phyloP scores from a whole-genome alignment of 176 grass and related monocot species.

The Musa itinerans region DNA sequence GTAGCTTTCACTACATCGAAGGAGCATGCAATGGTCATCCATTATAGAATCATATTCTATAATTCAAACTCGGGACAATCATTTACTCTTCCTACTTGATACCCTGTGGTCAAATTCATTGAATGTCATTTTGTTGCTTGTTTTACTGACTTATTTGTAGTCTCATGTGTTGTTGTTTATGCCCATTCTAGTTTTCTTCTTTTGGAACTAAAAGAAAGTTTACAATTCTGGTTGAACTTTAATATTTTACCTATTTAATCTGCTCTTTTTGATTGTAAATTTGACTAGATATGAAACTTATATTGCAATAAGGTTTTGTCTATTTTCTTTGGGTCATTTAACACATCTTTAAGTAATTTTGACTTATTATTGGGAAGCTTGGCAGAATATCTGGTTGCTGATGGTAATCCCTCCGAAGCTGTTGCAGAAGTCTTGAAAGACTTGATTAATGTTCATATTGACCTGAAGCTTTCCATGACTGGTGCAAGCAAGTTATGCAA shows the following conservation, averaged over 20 bases:
- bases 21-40: no score
- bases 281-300: neutral
- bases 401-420: constrained; percentile 49
- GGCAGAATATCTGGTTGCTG: constrained; percentile 56
- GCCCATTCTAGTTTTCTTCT: no score
- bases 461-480: constrained; percentile 27
- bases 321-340: constrained; percentile 12
- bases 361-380: constrained; percentile 12
- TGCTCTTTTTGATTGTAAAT: neutral
- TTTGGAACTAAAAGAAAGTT: no score
- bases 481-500: constrained; percentile 22
- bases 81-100: no score
- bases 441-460: constrained; percentile 47
- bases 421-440: constrained; percentile 47
- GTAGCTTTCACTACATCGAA: neutral
- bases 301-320: constrained; percentile 6
- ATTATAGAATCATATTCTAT: no score
- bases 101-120: no score
- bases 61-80: no score
- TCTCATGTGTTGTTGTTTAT: no score
- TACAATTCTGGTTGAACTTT: no score
- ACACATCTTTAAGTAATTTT: constrained; percentile 8
- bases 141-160: no score
- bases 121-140: no score
- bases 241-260: neutral